Conservation (phyloP, 768 basidiomycete species). For the Phallus indusiatus region DNA sequence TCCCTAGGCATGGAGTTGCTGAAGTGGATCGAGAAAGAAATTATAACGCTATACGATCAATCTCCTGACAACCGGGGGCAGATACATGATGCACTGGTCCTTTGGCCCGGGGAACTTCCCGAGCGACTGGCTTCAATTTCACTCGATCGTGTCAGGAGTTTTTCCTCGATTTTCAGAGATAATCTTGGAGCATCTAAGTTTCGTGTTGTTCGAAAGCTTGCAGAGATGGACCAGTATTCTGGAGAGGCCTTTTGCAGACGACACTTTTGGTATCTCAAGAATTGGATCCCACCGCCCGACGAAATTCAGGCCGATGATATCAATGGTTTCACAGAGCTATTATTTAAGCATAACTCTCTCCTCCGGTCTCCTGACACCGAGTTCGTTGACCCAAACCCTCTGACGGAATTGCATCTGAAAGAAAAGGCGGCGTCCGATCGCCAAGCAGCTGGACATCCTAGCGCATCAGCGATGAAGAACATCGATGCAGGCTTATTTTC, state of each 20-base stretch:
- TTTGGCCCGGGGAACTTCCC: constrained; percentile 66
- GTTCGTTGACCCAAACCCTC: not conserved
- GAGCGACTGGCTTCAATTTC: constrained; percentile 34
- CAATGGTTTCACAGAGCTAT: constrained; percentile 59
- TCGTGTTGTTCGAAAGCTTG: constrained; percentile 52
- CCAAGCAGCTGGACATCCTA: not conserved
- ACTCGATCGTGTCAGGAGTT: constrained; percentile 36
- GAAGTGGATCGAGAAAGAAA: constrained; percentile 55
- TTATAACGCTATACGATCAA: constrained; percentile 24
- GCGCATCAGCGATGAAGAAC: constrained; percentile 13
- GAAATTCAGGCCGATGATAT: constrained; percentile 59
- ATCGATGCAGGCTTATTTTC: constrained; percentile 25
- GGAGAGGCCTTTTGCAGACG: constrained; percentile 39
- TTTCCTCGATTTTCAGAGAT: constrained; percentile 46
- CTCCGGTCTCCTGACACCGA: constrained; percentile 51
- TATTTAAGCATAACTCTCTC: constrained; percentile 48
- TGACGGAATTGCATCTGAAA: not conserved
- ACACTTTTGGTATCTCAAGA: constrained; percentile 82
- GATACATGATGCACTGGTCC: constrained; percentile 48
- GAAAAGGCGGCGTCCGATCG: not conserved
- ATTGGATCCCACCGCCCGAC: constrained; percentile 49
- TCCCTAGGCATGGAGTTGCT: constrained; percentile 40
- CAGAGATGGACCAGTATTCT: constrained; percentile 29
- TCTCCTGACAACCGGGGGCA: constrained; percentile 31
- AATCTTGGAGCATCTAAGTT: constrained; percentile 62